These are phyloP conservation scores for Teratosphaeria gauchensis DNA, from an alignment of 2,329 filamentous ascomycete genomes.

Conservation along the genomic window DNA sequence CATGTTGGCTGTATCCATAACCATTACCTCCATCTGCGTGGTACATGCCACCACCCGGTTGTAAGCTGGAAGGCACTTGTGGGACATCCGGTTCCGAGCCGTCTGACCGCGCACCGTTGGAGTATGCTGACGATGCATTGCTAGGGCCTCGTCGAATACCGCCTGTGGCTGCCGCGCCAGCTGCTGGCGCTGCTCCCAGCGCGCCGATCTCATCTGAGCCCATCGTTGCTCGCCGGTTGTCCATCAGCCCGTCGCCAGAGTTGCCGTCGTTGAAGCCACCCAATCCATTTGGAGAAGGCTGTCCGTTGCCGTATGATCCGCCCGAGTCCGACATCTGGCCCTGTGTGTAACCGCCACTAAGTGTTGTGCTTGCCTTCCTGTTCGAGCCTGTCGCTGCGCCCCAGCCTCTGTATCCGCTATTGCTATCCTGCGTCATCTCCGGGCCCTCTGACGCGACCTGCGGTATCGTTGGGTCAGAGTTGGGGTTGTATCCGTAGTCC, in stretches of 20 bases:
- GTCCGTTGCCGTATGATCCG: slow-evolving; percentile 37
- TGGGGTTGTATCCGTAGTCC: slow-evolving; percentile 97
- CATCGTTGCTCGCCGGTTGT: slow-evolving; percentile 38
- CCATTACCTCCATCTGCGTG: slow-evolving; percentile 21
- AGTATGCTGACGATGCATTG: slow-evolving; percentile 94
- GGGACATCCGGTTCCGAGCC: slow-evolving; percentile 37
- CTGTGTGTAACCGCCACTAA: slow-evolving; percentile 58
- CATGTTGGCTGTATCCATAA: slow-evolving; percentile 45
- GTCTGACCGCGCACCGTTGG: slow-evolving; percentile 65
- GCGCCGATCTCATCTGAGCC: slow-evolving; percentile 77
- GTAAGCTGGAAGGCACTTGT: slow-evolving; percentile 16
- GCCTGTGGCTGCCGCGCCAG: slow-evolving; percentile 41
- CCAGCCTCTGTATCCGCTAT: slow-evolving; percentile 86
- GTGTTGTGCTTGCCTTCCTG: slow-evolving; percentile 79
- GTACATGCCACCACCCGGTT: slow-evolving; percentile 3
- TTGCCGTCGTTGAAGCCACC: slow-evolving; percentile 37
- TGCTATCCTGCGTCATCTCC: slow-evolving; percentile 69
- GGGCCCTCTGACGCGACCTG: slow-evolving; percentile 43
- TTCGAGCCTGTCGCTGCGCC: slow-evolving; percentile 59
- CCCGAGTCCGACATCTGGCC: slow-evolving; percentile 57
- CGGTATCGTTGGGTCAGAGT: slow-evolving; percentile 75
- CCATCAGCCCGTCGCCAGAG: slow-evolving; percentile 48
- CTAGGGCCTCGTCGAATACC: slow-evolving; percentile 84
- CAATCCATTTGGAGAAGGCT: slow-evolving; percentile 49
- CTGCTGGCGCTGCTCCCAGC: slow-evolving; percentile 58